phyloP scores from a whole-genome alignment of 495 filamentous ascomycete genomes.

The Saxispiralis lemnorum region DNA sequence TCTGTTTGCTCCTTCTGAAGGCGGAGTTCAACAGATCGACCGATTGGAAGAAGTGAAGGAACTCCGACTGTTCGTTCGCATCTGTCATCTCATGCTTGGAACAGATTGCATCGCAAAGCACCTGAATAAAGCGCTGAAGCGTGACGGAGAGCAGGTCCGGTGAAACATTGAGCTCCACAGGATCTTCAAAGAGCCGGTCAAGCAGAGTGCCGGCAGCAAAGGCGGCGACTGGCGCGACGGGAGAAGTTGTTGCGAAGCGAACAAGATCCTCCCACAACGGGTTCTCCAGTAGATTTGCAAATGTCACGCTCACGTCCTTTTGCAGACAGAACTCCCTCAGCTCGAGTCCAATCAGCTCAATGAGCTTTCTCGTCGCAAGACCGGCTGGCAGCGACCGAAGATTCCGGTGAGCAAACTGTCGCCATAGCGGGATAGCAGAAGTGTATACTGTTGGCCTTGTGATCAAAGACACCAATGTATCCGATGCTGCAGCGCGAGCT shows the following conservation, averaged over 20 bases:
- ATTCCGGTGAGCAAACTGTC: background rate
- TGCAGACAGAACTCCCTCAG: background rate
- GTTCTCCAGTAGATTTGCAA: background rate
- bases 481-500: background rate
- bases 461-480: background rate
- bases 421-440: background rate
- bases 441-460: too few species aligned
- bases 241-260: background rate
- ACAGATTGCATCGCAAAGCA: too few species aligned
- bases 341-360: background rate
- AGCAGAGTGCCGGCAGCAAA: background rate
- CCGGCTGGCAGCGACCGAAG: background rate
- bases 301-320: background rate
- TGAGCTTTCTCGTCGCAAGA: background rate
- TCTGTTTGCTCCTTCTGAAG: constrained; percentile 5
- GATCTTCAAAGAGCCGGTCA: constrained; percentile 3
- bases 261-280: constrained; percentile 11
- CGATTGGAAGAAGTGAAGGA: background rate
- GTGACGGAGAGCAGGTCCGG: constrained; percentile 14
- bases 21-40: background rate
- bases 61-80: background rate
- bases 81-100: too few species aligned
- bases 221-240: background rate
- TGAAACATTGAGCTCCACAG: background rate
- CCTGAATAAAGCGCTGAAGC: constrained; percentile 10